Evolutionary conservation across 176 grass and related monocot genomes (phyloP).

Genomic region (Oropetium thomaeum): DNA sequence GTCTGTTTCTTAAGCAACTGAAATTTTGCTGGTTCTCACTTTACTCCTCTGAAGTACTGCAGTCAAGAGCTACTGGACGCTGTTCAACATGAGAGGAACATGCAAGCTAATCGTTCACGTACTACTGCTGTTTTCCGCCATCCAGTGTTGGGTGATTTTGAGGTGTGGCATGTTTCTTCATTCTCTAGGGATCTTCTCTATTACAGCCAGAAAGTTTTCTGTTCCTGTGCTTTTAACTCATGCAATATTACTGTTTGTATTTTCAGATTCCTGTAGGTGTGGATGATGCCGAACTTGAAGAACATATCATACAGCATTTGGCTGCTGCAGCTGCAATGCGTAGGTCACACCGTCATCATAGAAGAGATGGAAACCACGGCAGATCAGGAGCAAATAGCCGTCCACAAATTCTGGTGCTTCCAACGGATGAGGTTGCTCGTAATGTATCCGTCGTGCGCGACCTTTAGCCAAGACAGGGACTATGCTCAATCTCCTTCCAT

Average conservation of each 20-base stretch:
- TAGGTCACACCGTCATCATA: constrained; percentile 56
- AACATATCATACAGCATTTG: constrained; percentile 72
- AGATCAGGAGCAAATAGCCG: constrained; percentile 48
- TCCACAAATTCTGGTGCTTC: constrained; percentile 56
- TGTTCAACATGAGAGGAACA: constrained; percentile 76
- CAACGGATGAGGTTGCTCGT: constrained; percentile 31
- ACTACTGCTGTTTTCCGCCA: constrained; percentile 67
- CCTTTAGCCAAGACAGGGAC: constrained; percentile 32
- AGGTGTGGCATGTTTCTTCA: constrained; percentile 55
- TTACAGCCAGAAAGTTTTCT: not conserved
- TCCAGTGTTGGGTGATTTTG: constrained; percentile 83
- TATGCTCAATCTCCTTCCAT: constrained; percentile 28
- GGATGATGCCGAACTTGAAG: constrained; percentile 74
- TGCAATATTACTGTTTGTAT: constrained; percentile 13
- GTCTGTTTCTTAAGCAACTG: not conserved
- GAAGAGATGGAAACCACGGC: constrained; percentile 57
- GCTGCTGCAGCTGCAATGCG: constrained; percentile 66
- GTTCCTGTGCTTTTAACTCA: not conserved
- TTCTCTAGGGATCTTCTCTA: constrained; percentile 15
- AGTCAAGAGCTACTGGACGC: constrained; percentile 93
- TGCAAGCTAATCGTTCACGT: constrained; percentile 41
- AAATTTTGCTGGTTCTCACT: constrained; percentile 1
- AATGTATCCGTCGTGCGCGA: constrained; percentile 31
- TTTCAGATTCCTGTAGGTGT: constrained; percentile 50
- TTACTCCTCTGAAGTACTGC: not conserved